These are phyloP conservation scores for Phytopythium sindhum DNA, from an alignment of 352 stramenopile species.

Conservation along the genomic window DNA sequence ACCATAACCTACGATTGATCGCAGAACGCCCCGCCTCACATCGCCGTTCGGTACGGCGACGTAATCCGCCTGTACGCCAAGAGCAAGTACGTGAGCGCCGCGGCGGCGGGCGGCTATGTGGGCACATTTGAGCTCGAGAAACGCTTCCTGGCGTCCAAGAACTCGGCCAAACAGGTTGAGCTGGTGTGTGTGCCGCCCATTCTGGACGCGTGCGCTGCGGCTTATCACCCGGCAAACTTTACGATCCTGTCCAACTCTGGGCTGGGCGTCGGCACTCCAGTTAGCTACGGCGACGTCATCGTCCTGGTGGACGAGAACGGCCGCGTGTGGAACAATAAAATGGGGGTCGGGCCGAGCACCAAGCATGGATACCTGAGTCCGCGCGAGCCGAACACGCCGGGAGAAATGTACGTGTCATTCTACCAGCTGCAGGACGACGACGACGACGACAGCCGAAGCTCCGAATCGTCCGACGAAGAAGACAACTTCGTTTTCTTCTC, in stretches of 20 bases:
- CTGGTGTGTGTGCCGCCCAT: conserved; percentile 66
- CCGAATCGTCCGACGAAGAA: conserved; percentile 39
- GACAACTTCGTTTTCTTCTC: conserved; percentile 68
- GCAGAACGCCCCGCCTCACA: conserved; percentile 46
- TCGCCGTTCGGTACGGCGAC: conserved; percentile 70
- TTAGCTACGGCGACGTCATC: conserved; percentile 82
- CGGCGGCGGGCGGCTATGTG: conserved; percentile 48
- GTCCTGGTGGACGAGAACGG: conserved; percentile 66
- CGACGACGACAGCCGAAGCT: conserved; percentile 36
- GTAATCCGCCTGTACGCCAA: conserved; percentile 61
- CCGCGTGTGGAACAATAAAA: conserved; percentile 87
- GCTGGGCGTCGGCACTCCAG: conserved; percentile 45
- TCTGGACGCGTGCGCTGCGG: conserved; percentile 21
- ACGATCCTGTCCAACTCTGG: conserved; percentile 67
- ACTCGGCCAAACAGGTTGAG: conserved; percentile 58
- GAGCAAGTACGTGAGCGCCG: conserved; percentile 42
- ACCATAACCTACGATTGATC: neutral
- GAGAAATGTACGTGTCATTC: conserved; percentile 81
- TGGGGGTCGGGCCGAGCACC: conserved; percentile 66
- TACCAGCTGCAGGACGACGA: conserved; percentile 51
- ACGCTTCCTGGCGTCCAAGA: conserved; percentile 57
- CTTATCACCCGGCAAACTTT: conserved; percentile 58
- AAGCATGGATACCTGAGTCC: conserved; percentile 79
- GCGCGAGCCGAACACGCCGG: conserved; percentile 60
- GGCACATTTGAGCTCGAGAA: conserved; percentile 67